phyloP scores from a whole-genome alignment of 805 yeast genomes.

The Candida morakotiae region DNA sequence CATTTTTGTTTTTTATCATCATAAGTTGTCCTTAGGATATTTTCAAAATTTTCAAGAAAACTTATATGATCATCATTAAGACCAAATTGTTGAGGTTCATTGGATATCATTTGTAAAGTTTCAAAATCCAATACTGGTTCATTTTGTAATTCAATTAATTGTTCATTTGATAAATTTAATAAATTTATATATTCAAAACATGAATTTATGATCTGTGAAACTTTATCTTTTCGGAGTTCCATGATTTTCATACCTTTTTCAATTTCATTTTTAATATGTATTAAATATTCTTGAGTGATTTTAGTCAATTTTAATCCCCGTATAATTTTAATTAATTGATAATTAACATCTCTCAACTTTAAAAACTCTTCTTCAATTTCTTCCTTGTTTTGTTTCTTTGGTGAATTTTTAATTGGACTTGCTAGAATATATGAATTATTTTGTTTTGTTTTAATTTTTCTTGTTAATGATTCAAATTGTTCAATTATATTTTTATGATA shows the following conservation, averaged over 20 bases:
- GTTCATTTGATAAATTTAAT: constrained; percentile 30
- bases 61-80: constrained; percentile 30
- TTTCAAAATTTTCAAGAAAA: constrained; percentile 26
- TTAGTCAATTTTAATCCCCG: constrained; percentile 33
- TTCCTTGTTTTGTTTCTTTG: constrained; percentile 7
- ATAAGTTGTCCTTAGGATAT: constrained; percentile 28
- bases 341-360: constrained; percentile 32
- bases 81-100: constrained; percentile 38
- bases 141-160: constrained; percentile 28
- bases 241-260: constrained; percentile 24
- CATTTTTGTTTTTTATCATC: constrained; percentile 33
- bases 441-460: constrained; percentile 16
- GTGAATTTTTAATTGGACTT: constrained; percentile 21
- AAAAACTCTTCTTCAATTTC: constrained; percentile 17
- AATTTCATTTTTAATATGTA: constrained; percentile 20
- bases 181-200: constrained; percentile 23
- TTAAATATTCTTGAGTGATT: constrained; percentile 26
- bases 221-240: constrained; percentile 16
- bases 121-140: constrained; percentile 36
- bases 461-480: constrained; percentile 25
- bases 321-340: constrained; percentile 32
- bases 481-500: constrained; percentile 24
- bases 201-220: constrained; percentile 18
- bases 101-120: constrained; percentile 30
- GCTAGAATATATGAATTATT: constrained; percentile 22